Evolutionary conservation across 306 rosid genomes (phyloP).

Genomic region (Glycyrrhiza uralensis): DNA sequence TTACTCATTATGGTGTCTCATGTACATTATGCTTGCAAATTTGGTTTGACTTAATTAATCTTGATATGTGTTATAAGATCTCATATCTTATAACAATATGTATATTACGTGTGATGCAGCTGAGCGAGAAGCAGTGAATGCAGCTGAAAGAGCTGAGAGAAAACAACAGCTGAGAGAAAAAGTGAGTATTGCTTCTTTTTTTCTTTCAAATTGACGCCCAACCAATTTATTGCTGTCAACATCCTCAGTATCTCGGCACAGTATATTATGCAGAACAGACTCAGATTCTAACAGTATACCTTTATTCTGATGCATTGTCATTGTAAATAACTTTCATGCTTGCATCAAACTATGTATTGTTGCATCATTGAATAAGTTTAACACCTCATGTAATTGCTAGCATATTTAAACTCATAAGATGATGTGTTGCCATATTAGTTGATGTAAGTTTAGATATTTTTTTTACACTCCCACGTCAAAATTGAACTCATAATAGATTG

Average conservation of each 20-base stretch:
- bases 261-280: neutral
- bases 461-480: neutral
- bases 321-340: neutral
- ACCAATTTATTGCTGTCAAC: neutral
- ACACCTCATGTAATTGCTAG: neutral
- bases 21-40: constrained; percentile 1
- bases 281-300: neutral
- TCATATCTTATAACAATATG: too few relatives aligned
- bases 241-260: neutral
- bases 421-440: neutral
- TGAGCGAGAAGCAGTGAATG: constrained; percentile 88
- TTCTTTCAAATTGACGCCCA: neutral
- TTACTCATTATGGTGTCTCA: neutral
- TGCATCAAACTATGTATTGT: neutral
- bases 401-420: neutral
- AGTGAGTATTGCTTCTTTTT: constrained; percentile 40
- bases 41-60: constrained; percentile 1
- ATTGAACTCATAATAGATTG: neutral
- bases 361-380: neutral
- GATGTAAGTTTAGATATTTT: neutral
- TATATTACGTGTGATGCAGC: constrained; percentile 50
- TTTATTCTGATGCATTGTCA: neutral
- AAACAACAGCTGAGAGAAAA: constrained; percentile 78
- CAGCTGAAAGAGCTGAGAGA: constrained; percentile 95
- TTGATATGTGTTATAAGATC: too few relatives aligned